Evolutionary conservation across 208 protist genomes (phyloP).

Genomic region (Crithidia bombi): DNA sequence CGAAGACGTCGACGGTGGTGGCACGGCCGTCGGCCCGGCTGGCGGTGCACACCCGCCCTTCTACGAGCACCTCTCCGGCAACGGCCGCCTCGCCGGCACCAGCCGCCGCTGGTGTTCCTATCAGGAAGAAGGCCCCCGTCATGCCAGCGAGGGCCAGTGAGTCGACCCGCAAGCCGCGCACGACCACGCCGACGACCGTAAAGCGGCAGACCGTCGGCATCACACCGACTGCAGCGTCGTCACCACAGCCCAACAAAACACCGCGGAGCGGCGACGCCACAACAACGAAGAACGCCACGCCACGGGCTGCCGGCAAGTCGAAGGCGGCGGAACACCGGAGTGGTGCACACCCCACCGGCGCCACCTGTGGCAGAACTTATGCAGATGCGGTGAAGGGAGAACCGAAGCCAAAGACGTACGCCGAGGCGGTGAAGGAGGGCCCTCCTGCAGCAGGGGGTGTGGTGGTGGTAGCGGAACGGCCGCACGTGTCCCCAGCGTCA

Average conservation of each 20-base stretch:
- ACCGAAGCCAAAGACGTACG: background rate
- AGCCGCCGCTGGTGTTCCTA: background rate
- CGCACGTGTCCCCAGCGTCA: background rate
- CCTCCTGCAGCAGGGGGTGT: too few relatives aligned
- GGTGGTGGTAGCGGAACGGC: background rate
- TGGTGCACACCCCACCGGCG: too few relatives aligned
- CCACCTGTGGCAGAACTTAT: background rate
- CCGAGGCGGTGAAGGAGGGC: background rate
- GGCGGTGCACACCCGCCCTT: background rate
- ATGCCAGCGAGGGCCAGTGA: background rate
- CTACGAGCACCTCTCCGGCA: background rate
- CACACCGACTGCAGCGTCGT: background rate
- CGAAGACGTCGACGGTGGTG: background rate
- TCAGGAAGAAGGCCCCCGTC: background rate
- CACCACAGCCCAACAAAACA: background rate
- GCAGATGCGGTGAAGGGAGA: background rate
- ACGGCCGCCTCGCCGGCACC: background rate
- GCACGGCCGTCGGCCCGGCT: background rate
- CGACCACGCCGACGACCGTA: background rate
- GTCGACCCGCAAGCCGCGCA: slow-evolving; percentile 7
- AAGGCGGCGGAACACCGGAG: background rate
- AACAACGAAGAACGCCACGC: background rate
- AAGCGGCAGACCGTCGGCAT: background rate
- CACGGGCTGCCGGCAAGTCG: background rate
- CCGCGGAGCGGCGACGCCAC: background rate